Conservation (phyloP, 352 stramenopile genomes). For the Phytophthora quininea region DNA sequence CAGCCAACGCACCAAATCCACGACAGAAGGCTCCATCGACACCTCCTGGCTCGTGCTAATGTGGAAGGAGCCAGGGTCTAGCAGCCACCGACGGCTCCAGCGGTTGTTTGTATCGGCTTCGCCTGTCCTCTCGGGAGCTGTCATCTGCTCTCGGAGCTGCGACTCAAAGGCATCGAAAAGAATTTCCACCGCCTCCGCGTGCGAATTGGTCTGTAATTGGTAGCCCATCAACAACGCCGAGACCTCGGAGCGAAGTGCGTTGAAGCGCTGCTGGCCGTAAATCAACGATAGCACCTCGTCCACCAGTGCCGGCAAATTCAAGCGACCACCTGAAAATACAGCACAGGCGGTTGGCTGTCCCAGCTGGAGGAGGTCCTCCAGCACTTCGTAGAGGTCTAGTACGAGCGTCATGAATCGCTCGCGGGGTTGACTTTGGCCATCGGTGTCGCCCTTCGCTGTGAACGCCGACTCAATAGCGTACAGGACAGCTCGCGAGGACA, state of each 20-base stretch:
- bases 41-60: neutral
- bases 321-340: neutral
- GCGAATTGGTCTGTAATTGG: neutral
- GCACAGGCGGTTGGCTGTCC: neutral
- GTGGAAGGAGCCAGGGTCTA: slow-evolving; percentile 19
- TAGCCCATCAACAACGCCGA: slow-evolving; percentile 11
- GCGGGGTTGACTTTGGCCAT: slow-evolving; percentile 2
- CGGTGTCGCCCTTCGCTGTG: neutral
- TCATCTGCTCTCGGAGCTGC: slow-evolving; percentile 8
- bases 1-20: slow-evolving; percentile 4
- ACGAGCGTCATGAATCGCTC: slow-evolving; percentile 13
- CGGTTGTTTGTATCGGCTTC: neutral
- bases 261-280: slow-evolving; percentile 24
- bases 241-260: slow-evolving; percentile 13
- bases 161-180: slow-evolving; percentile 14
- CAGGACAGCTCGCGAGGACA: slow-evolving; percentile 11
- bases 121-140: neutral
- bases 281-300: slow-evolving; percentile 38
- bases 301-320: slow-evolving; percentile 29
- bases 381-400: slow-evolving; percentile 11
- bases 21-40: neutral
- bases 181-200: slow-evolving; percentile 1
- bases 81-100: slow-evolving; percentile 23
- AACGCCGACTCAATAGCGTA: slow-evolving; percentile 5
- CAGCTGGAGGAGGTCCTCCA: slow-evolving; percentile 7